Evolutionary conservation across 1,284 basidiomycete genomes (phyloP), one percentile per base, ranked within the genome.

Genomic region (Papiliotrema flavescens): DNA sequence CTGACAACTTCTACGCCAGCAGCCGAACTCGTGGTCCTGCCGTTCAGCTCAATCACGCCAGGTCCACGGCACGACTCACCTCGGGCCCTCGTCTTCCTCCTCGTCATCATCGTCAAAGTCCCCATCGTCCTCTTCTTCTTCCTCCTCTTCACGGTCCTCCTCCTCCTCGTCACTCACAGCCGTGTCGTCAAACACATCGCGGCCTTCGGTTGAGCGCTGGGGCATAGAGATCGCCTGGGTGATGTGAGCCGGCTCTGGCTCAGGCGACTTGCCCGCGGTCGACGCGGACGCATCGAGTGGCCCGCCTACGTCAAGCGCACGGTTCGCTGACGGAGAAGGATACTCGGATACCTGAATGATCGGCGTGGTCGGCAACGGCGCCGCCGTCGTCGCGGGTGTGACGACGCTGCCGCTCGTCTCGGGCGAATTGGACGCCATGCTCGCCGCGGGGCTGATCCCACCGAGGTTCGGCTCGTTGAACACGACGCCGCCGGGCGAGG

Each of bases 1-100:
- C 67, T 68, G 45, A 76, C 59, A 11, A 71, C 66, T 58, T 76
- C 74, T 28, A 76, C 65, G 36, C 73, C 74, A 23, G 73, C 73
- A 3, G 74, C 74, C 28, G 65, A 64, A 13, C 62, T 61, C 14
- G 72, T 74, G 13, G 68, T 66, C 37, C 69, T 69, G 49, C 8
- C 5, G 19, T 39, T 52, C 42, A 53, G 51, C 24, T 44, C 23
- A n/a, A 51, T 48, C 15, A 15, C 26, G 34, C 49, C 17, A 3
- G 2, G 13, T 26, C 48, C 2, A n/a, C 32, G 15, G 15, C 39
- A 2, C 8, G 19, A 62, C 61, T 54, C 42, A 67, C 62, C 64
- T 61, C 14, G 54, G 47, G 19, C 47, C 57, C 15, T 65, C 59
- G 0, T 72, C 66, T 1, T 67, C 60, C 17, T 63, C 60, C 23